Evolutionary conservation across 345 rosid genomes (phyloP).

Genomic region (Populus euphratica): DNA sequence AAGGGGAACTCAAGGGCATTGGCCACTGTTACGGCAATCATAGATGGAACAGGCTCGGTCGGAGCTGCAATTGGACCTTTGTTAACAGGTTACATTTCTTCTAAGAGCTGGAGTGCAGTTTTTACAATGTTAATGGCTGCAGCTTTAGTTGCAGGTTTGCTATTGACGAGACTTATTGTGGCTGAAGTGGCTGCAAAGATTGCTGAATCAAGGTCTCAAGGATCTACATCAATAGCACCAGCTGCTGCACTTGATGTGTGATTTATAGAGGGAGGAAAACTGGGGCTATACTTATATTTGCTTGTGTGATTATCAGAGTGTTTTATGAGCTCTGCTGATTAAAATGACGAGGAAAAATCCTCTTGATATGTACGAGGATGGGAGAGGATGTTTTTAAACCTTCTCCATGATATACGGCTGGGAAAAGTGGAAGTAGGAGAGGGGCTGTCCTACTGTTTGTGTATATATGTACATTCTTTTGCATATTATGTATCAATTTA

Average conservation of each 20-base stretch:
- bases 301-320: conserved; percentile 1
- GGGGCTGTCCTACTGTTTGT: background rate
- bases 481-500: conserved; percentile 5
- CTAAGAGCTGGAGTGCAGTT: conserved; percentile 82
- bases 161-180: conserved; percentile 70
- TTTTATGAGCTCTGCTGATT: conserved; percentile 2
- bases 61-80: conserved; percentile 98
- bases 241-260: conserved; percentile 25
- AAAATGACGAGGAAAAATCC: conserved; percentile 24
- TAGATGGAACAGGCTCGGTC: conserved; percentile 94
- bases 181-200: conserved; percentile 75
- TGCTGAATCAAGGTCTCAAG: conserved; percentile 41
- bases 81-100: conserved; percentile 80
- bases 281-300: background rate
- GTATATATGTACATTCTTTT: conserved; percentile 11
- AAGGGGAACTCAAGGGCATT: conserved; percentile 84
- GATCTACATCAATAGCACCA: conserved; percentile 22
- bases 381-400: conserved; percentile 25
- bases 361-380: background rate
- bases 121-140: conserved; percentile 91
- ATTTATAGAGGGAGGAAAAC: background rate
- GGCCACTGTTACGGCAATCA: conserved; percentile 95
- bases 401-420: conserved; percentile 9
- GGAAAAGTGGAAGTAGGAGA: background rate
- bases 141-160: conserved; percentile 71